Evolutionary conservation across 352 stramenopile species (phyloP).

Genomic region (Globisporangium radiosum): DNA sequence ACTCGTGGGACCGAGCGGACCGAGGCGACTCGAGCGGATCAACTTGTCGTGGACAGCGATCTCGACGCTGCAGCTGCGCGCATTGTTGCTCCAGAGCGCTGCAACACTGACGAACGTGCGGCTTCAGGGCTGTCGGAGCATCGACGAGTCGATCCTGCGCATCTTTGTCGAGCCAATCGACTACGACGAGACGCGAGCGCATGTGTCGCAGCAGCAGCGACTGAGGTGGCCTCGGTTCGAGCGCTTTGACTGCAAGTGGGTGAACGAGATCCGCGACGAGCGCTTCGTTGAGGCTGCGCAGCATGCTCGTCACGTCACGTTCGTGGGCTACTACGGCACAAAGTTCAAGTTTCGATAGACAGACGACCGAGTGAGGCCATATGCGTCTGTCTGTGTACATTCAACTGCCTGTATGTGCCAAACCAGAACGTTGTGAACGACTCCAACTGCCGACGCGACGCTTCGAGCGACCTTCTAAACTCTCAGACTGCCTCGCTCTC

Average conservation of each 20-base stretch:
- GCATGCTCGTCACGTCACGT: neutral
- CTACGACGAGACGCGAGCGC: neutral
- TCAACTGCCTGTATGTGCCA: too few species aligned
- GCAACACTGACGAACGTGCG: slow-evolving; percentile 12
- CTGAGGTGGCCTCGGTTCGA: slow-evolving; percentile 8
- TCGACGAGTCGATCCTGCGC: slow-evolving; percentile 9
- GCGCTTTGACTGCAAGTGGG: slow-evolving; percentile 21
- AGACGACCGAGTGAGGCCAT: neutral
- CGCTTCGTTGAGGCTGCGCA: slow-evolving; percentile 5
- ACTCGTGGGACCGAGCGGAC: neutral
- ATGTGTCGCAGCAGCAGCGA: neutral
- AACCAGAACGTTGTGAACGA: too few species aligned
- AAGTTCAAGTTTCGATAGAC: slow-evolving; percentile 4
- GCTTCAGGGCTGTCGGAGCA: slow-evolving; percentile 15
- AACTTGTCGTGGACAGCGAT: slow-evolving; percentile 21
- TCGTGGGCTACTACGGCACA: slow-evolving; percentile 21
- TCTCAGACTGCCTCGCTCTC: neutral
- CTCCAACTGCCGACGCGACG: neutral
- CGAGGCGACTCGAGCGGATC: slow-evolving; percentile 12
- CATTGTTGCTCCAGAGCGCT: slow-evolving; percentile 5
- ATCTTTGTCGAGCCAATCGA: slow-evolving; percentile 6
- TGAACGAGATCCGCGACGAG: slow-evolving; percentile 15
- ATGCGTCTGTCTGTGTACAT: neutral
- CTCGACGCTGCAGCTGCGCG: neutral
- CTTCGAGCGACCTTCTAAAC: neutral